These are phyloP conservation scores for Cercospora sp. DNA, from an alignment of 2,329 filamentous ascomycete species.

Conservation along the genomic window DNA sequence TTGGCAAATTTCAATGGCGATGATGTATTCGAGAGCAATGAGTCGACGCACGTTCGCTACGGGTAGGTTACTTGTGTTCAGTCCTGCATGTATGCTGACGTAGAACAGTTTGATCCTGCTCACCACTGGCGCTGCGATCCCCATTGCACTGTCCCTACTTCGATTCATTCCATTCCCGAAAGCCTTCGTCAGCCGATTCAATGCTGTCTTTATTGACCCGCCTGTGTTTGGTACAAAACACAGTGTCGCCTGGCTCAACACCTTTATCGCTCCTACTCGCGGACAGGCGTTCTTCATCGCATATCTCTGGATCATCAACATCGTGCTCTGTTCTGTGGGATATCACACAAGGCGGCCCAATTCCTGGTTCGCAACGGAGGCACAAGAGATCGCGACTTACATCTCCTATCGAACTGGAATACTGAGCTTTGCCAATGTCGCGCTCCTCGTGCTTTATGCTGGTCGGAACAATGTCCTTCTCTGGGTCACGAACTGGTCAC, in stretches of 20 bases:
- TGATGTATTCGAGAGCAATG: conserved; percentile 34
- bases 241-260: conserved; percentile 8
- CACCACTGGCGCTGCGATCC: conserved; percentile 24
- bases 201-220: conserved; percentile 25
- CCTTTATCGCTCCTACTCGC: conserved; percentile 30
- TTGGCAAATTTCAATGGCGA: conserved; percentile 33
- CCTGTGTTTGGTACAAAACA: conserved; percentile 18
- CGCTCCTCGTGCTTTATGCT: conserved; percentile 49
- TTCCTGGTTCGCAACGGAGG: conserved; percentile 27
- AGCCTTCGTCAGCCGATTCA: conserved; percentile 14
- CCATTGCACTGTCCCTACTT: conserved; percentile 24
- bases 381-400: conserved; percentile 3
- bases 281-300: conserved; percentile 35
- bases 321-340: conserved; percentile 33
- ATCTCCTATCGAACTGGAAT: conserved; percentile 47
- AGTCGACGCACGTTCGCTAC: conserved; percentile 36
- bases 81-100: background rate
- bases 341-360: conserved; percentile 32
- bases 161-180: conserved; percentile 23
- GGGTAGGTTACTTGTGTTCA: conserved; percentile 26
- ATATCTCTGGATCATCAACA: conserved; percentile 35
- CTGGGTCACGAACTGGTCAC: conserved; percentile 52
- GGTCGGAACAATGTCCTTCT: conserved; percentile 53
- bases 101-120: conserved; percentile 25
- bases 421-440: conserved; percentile 45